A percentile compares a stretch with the other conserved stretches of the same genome.
These are phyloP conservation scores for Suillus variegatus DNA, from an alignment of 768 basidiomycete genomes.

Conservation along the genomic window DNA sequence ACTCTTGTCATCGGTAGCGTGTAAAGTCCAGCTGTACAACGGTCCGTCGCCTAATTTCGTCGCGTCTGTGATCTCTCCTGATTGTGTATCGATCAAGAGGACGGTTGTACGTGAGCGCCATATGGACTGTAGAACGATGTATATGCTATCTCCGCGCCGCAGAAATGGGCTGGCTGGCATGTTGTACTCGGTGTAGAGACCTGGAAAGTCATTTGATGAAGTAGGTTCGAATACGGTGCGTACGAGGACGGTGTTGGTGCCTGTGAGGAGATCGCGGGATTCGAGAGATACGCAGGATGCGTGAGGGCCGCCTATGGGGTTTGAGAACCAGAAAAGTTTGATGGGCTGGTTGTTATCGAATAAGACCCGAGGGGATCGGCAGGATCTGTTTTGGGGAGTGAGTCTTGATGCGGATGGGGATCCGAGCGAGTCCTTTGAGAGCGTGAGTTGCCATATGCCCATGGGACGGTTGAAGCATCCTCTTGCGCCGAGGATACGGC, in stretches of 20 bases:
- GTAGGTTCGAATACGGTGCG: constrained; percentile 41
- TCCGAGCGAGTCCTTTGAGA: constrained; percentile 20
- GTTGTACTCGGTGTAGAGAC: constrained; percentile 56
- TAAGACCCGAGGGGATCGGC: constrained; percentile 60
- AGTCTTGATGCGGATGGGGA: constrained; percentile 36
- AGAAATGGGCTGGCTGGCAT: constrained; percentile 46
- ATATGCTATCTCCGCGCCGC: constrained; percentile 15
- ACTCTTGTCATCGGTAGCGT: constrained; percentile 46
- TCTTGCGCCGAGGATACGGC: constrained; percentile 58
- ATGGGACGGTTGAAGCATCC: constrained; percentile 61
- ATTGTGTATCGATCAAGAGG: constrained; percentile 42
- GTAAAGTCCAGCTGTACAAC: constrained; percentile 52
- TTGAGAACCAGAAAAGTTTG: constrained; percentile 56
- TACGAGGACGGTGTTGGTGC: constrained; percentile 33
- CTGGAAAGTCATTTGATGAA: constrained; percentile 48
- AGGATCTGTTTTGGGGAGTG: constrained; percentile 45
- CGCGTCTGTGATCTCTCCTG: constrained; percentile 41
- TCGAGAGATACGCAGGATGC: constrained; percentile 55
- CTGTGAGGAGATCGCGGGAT: constrained; percentile 36
- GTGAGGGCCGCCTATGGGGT: constrained; percentile 58
- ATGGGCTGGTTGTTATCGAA: constrained; percentile 21
- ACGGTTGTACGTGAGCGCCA: constrained; percentile 58
- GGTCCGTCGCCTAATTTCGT: constrained; percentile 16
- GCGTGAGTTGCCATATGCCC: constrained; percentile 53
- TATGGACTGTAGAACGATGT: constrained; percentile 47